Conservation (phyloP, 305 asterid genomes). For the Vinca major region DNA sequence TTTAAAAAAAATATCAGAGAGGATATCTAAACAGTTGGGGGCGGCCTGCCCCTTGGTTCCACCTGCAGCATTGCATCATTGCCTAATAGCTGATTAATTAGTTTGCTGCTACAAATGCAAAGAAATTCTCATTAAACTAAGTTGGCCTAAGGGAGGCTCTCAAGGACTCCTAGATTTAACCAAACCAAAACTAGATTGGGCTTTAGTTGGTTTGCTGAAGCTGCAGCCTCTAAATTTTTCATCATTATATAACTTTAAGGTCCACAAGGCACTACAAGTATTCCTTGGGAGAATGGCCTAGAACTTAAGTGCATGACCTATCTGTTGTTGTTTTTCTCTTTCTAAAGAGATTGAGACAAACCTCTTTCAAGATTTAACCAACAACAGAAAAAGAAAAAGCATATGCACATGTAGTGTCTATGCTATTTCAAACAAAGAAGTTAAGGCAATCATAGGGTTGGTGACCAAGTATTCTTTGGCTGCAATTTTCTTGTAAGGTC, state of each 20-base stretch:
- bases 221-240: no score
- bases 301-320: no score
- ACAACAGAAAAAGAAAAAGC: not conserved
- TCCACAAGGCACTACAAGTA: no score
- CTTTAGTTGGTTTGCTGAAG: not conserved
- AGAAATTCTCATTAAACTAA: not conserved
- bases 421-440: not conserved
- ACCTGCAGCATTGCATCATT: not conserved
- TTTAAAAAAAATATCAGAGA: no score
- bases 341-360: no score
- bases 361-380: not conserved
- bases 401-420: not conserved
- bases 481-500: not conserved
- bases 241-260: no score
- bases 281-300: no score
- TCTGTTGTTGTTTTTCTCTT: no score
- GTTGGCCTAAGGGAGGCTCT: not conserved
- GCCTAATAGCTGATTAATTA: not conserved
- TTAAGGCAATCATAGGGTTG: not conserved
- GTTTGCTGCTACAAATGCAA: not conserved
- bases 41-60: no score
- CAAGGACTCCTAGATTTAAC: not conserved
- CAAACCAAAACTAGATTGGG: not conserved
- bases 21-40: no score
- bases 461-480: conserved; percentile 8